Evolutionary conservation across 1,139 yeast species (phyloP).

Genomic region (Hemisphaericaspora xylofermentans): DNA sequence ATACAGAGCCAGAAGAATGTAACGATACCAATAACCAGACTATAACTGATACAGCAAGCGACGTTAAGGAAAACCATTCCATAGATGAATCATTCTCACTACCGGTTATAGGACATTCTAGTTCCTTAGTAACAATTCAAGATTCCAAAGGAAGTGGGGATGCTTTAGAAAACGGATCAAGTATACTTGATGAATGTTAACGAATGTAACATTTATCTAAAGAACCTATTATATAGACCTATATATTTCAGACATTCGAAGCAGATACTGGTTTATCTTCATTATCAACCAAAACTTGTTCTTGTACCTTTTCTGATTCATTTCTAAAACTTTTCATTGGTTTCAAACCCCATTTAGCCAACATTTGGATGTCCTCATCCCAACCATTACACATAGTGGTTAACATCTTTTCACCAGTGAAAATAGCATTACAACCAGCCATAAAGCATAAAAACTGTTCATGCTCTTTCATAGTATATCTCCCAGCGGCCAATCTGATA

Average conservation of each 20-base stretch:
- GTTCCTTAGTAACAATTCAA: constrained; percentile 11
- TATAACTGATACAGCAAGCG: neutral
- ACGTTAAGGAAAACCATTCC: constrained; percentile 7
- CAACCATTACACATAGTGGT: constrained; percentile 84
- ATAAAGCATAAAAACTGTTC: constrained; percentile 75
- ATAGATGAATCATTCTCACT: constrained; percentile 33
- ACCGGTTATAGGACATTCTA: constrained; percentile 23
- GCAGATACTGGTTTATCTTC: neutral
- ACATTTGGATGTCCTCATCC: constrained; percentile 76
- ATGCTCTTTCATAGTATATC: constrained; percentile 76
- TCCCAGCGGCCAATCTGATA: constrained; percentile 75
- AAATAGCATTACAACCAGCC: constrained; percentile 79
- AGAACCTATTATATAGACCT: neutral
- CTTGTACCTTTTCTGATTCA: neutral
- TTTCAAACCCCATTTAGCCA: constrained; percentile 66
- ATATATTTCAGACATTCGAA: neutral
- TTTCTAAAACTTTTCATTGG: constrained; percentile 55
- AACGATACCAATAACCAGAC: neutral
- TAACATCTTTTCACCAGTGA: constrained; percentile 79
- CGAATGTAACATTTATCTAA: neutral
- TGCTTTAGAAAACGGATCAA: neutral
- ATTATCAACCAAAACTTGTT: neutral
- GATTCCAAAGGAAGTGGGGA: neutral
- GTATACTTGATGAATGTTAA: neutral
- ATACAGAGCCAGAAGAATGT: constrained; percentile 2